Evolutionary conservation across 345 rosid species (phyloP), one percentile per base, ranked within the genome.

Genomic region (Eutrema heterophyllum): DNA sequence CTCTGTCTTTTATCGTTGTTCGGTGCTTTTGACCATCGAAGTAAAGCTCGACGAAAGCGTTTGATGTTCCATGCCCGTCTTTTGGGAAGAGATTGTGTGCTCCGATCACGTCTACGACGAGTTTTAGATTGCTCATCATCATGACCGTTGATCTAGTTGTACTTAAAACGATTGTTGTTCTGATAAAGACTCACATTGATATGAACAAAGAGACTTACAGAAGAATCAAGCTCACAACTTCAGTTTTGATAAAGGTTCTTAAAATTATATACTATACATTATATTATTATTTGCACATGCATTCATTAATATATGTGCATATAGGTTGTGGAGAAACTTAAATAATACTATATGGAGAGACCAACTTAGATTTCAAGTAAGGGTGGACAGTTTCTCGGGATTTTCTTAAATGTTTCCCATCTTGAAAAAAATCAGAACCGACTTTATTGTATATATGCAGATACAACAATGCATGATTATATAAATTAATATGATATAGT

Each of bases 61-160:
- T 92, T 18, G 97, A 84, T 35, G 99, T 89, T 79, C 99, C 99
- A 57, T 81, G 85, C 18, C 96, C 97, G 24, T 95, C 99, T 83
- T 92, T 95, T 2, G 99, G 93, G 81, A 95, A 78, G 48, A 95
- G 97, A 81, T 89, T 85, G 80, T 89, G 99, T 35, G 99, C 97
- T 70, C 97, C 78, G 35, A 95, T 79, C 73, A 95, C 96, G 45
- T 88, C 97, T 1, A 95, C 88, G 9, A 88, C 97, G 2, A 95
- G 91, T 84, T 92, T 95, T 70, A 95, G 89, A 81, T 86, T 86
- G 71, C 79, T 88, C 92, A 89, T 87, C 67, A 55, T 79, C 65
- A 75, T 67, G 46, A 18, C 21, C 49, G 49, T 30, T 38, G 77
- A 52, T 65, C 48, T 67, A 51, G 9, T 39, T 52, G 21, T 18